These are phyloP conservation scores for Xylaria telfairii DNA, from an alignment of 495 filamentous ascomycete species.

Conservation along the genomic window DNA sequence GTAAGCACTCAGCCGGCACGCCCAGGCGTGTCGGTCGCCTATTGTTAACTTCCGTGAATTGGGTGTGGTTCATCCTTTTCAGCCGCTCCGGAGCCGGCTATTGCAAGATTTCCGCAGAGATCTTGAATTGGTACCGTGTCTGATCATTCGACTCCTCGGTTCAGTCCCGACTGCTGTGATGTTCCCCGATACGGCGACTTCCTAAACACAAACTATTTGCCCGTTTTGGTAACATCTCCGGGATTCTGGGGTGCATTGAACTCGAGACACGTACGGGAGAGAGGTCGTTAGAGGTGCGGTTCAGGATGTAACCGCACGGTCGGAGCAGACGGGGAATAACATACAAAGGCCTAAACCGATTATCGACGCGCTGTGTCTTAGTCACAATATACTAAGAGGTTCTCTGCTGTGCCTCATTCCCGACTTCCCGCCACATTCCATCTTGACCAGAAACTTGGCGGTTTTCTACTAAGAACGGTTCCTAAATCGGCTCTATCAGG, in stretches of 20 bases:
- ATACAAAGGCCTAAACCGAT: neutral
- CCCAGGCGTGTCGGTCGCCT: neutral
- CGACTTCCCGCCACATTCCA: neutral
- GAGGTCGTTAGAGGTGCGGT: conserved; percentile 11
- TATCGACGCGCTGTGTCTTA: neutral
- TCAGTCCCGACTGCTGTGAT: neutral
- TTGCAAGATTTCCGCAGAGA: neutral
- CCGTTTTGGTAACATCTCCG: conserved; percentile 14
- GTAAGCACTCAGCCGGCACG: neutral
- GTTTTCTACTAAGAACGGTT: neutral
- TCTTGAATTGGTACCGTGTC: neutral
- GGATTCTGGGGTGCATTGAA: conserved; percentile 11
- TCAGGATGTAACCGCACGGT: conserved; percentile 21
- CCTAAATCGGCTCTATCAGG: neutral
- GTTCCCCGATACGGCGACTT: neutral
- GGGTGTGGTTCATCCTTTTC: neutral
- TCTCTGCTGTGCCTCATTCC: neutral
- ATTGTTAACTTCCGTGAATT: neutral
- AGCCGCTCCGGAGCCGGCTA: neutral
- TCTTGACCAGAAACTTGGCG: neutral
- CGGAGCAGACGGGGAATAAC: conserved; percentile 9
- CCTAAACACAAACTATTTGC: neutral
- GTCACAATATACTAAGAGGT: neutral
- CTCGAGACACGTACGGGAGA: conserved; percentile 1
- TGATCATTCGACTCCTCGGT: neutral